Base-by-base conservation (phyloP, 2,329 filamentous ascomycete genomes). In the Sclerotinia minor region DNA sequence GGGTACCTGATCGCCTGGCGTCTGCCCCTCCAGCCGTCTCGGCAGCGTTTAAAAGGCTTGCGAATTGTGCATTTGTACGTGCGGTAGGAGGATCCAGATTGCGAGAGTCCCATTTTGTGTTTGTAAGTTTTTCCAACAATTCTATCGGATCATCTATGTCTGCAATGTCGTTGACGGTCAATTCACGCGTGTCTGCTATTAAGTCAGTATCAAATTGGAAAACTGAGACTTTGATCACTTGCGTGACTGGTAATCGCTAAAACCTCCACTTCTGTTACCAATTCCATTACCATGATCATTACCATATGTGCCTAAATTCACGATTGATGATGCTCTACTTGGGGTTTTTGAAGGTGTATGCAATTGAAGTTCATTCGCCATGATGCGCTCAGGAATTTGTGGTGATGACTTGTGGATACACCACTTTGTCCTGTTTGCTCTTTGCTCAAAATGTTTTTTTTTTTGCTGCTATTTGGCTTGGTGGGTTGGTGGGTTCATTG, bases 91-190 rank as follows among this genome's bases (percentile, higher is more conserved):
- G 21, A 21, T 50, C 32, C 29, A 53, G 8, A 35, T 26, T 63
- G 50, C 69, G 68, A 38, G 65, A 64, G 44, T 73, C 69, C 61
- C 72, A 75, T 45, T 64, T 71, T 13, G 73, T 72, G 24, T 67
- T 71, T 17, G 73, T 72, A 26, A 76, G 70, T 52, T 69, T 71
- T 68, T 75, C 73, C 29, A 76, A 69, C 26, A 76, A 67, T 35
- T 71, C 70, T 26, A 72, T 70, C 41, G 71, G 69, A 53, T 76
- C 74, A 38, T 71, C 71, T 57, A 72, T 49, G 13, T 71, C 70
- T 64, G 70, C 66, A 26, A 71, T 70, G 54, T 61, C 61, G 45
- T 60, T 71, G 35, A 71, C 32, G 45, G 45, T 63, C 44, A 63
- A 63, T 24, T 50, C 59, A 32, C 59, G 64, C 45, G 69, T 70